Evolutionary conservation across 2,329 filamentous ascomycete genomes (phyloP), one percentile per base, ranked within the genome.

Genomic region (Epichloe uncinata): DNA sequence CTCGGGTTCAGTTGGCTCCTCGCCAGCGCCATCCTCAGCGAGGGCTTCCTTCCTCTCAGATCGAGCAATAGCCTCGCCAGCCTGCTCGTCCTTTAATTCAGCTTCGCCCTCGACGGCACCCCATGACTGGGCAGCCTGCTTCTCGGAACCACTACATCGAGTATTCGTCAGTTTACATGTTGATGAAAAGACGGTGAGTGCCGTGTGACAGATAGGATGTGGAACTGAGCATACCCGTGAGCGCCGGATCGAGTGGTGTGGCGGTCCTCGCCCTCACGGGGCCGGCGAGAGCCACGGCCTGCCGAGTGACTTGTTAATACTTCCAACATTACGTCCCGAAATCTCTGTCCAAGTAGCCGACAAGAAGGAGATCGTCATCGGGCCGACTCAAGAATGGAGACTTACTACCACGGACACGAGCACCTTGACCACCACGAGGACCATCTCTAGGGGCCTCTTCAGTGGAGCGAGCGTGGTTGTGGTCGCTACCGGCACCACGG

Each of bases 71-170:
- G 81, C 84, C 69, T 94, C 89, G 61, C 85, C 93, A 60, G 85
- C 88, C 71, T 87, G 81, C 78, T 97, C 93, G 62, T 97, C 93
- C 65, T 85, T 85, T 72, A 85, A 82, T 73, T 94, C 88, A 64
- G 85, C 85, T 55, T 83, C 74, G 62, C 89, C 93, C 65, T 87
- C 85, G 60, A 78, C 77, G 64, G 80, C 83, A 61, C 91, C 93
- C 89, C 91, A 97, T 61, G 87, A 85, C 69, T 91, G 86, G 64
- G 82, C 85, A 66, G 85, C 82, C 72, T 91, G 85, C 81, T 94
- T 94, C 61, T 88, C 84, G 63, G 85, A 84, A 57, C 87, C 84
- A 63, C 85, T 87, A 50, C 35, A 54, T 50, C 34, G 53, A 36
- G 36, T 18, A 58, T 50, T 61, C 43, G 59, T 38, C 54, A 47